Conservation (phyloP, 257 asterid genomes). For the Salvia hispanica region DNA sequence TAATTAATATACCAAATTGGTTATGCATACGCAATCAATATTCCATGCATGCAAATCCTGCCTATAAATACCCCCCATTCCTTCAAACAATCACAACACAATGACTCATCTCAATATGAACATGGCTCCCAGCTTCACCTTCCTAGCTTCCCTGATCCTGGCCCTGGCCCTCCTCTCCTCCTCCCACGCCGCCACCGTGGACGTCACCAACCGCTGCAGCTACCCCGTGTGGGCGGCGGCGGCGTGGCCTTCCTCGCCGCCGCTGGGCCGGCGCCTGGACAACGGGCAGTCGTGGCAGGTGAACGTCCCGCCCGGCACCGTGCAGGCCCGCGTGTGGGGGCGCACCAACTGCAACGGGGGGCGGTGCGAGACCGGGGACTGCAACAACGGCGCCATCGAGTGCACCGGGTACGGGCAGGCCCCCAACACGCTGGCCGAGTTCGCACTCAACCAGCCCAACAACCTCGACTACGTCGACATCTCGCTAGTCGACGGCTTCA, state of each 20-base stretch:
- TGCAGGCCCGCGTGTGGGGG: slow-evolving; percentile 40
- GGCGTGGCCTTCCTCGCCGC: not conserved
- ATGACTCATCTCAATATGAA: slow-evolving; percentile 24
- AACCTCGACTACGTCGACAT: slow-evolving; percentile 44
- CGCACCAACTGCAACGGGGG: slow-evolving; percentile 39
- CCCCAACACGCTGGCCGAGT: slow-evolving; percentile 55
- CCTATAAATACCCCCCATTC: slow-evolving; percentile 19
- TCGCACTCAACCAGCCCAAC: slow-evolving; percentile 38
- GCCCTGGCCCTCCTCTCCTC: slow-evolving; percentile 1
- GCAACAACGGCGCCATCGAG: slow-evolving; percentile 29
- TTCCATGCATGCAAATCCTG: not conserved
- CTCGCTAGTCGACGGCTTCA: slow-evolving; percentile 49
- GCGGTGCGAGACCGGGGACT: slow-evolving; percentile 37
- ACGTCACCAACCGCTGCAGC: slow-evolving; percentile 36
- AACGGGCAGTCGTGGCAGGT: slow-evolving; percentile 39
- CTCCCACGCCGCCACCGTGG: slow-evolving; percentile 35
- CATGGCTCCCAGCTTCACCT: not conserved
- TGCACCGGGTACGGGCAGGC: slow-evolving; percentile 42
- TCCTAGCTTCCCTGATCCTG: not conserved
- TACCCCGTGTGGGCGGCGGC: slow-evolving; percentile 47
- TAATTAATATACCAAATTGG: too few species aligned
- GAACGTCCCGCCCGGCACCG: slow-evolving; percentile 36
- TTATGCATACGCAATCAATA: too few species aligned
- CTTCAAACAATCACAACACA: not conserved
- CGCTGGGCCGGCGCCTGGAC: slow-evolving; percentile 38